Evolutionary conservation across 2,329 filamentous ascomycete genomes (phyloP).

Genomic region (Bipolaris sorokiniana): DNA sequence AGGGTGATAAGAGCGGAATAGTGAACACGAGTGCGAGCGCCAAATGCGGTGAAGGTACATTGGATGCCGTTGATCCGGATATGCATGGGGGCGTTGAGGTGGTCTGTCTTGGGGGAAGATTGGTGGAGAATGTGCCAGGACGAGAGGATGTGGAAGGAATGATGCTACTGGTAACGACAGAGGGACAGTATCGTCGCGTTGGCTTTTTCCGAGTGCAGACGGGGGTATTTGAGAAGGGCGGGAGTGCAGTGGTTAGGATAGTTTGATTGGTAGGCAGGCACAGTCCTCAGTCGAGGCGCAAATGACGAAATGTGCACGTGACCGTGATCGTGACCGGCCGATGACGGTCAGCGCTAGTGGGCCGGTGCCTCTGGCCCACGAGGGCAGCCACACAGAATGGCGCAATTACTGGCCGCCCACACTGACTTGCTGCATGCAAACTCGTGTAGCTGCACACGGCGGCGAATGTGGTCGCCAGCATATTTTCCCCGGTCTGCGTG

Average conservation of each 20-base stretch:
- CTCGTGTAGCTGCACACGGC: too few relatives aligned
- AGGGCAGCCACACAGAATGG: not conserved
- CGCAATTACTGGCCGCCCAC: constrained; percentile 4
- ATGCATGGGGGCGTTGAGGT: constrained; percentile 12
- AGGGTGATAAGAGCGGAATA: not conserved
- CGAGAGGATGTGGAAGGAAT: constrained; percentile 12
- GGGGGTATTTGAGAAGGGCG: not conserved
- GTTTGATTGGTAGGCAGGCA: not conserved
- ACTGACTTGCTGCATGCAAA: not conserved
- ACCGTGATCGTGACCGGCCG: constrained; percentile 5
- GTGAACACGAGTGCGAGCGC: not conserved
- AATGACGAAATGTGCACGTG: not conserved
- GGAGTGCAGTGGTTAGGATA: not conserved
- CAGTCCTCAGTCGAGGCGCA: not conserved
- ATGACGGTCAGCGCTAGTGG: not conserved
- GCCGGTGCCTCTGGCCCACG: not conserved
- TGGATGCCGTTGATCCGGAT: constrained; percentile 15
- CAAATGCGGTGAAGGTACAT: constrained; percentile 4
- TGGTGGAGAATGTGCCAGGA: constrained; percentile 6
- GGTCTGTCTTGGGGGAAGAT: constrained; percentile 7
- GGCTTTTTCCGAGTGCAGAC: constrained; percentile 7
- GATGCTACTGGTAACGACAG: constrained; percentile 5
- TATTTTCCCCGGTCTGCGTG: constrained; percentile 1
- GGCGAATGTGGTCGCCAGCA: not conserved
- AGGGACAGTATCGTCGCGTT: constrained; percentile 8